Evolutionary conservation across 163 green algal species (phyloP).

Genomic region (Prototheca wickerhamii): DNA sequence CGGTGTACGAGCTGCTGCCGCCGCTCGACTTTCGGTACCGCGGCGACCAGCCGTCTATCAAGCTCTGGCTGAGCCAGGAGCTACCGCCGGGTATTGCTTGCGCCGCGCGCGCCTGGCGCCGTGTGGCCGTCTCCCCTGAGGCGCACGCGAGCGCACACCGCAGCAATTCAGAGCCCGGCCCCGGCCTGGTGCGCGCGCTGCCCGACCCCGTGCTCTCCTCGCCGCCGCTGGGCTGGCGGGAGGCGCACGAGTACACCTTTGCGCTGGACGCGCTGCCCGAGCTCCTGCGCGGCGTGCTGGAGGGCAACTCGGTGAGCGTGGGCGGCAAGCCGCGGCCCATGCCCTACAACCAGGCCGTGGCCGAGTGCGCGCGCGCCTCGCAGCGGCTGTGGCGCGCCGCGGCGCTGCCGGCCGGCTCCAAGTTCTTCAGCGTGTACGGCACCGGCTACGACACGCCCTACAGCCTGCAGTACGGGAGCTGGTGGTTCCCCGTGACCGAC

Average conservation of each 20-base stretch:
- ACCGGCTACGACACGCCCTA: constrained; percentile 21
- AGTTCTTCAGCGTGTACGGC: constrained; percentile 26
- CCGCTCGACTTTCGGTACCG: constrained; percentile 3
- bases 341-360: constrained; percentile 16
- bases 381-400: constrained; percentile 4
- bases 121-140: too few relatives aligned
- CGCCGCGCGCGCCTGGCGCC: too few relatives aligned
- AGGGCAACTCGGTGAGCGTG: constrained; percentile 16
- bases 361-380: constrained; percentile 6
- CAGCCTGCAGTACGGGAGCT: constrained; percentile 23
- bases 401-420: constrained; percentile 9
- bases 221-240: not conserved
- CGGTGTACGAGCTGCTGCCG: constrained; percentile 32
- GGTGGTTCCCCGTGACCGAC: constrained; percentile 13
- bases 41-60: constrained; percentile 1
- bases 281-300: constrained; percentile 9
- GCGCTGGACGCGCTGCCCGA: constrained; percentile 4
- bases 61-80: constrained; percentile 13
- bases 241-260: constrained; percentile 12
- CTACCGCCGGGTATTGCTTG: constrained; percentile 1
- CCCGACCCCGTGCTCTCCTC: too few relatives aligned
- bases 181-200: too few relatives aligned
- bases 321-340: constrained; percentile 3
- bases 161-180: too few relatives aligned
- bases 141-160: too few relatives aligned